These are phyloP conservation scores for Cyberlindnera xylosilytica DNA, from an alignment of 805 yeast genomes.

Conservation along the genomic window DNA sequence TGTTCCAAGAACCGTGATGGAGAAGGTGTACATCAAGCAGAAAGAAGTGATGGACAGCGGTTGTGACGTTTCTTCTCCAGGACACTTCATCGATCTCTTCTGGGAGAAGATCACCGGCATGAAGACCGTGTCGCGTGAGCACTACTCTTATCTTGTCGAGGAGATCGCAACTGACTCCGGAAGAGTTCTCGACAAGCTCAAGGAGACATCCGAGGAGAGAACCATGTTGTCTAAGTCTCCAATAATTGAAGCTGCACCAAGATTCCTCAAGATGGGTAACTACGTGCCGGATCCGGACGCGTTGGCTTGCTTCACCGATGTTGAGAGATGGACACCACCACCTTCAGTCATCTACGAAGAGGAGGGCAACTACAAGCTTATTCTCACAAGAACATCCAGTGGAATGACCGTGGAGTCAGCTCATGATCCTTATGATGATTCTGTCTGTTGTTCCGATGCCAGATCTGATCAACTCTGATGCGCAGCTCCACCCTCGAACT, in stretches of 20 bases:
- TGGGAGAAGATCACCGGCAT: conserved; percentile 12
- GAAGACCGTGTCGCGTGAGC: conserved; percentile 5
- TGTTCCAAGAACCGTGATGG: conserved; percentile 10
- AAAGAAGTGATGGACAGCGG: not conserved
- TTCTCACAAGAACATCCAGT: too few species aligned
- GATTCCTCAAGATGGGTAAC: conserved; percentile 4
- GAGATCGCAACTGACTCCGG: not conserved
- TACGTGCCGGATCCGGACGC: conserved; percentile 12
- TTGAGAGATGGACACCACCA: conserved; percentile 1
- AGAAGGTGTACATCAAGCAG: conserved; percentile 8
- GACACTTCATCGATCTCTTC: conserved; percentile 7
- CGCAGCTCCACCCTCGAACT: too few species aligned
- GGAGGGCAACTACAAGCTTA: too few species aligned
- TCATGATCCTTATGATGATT: too few species aligned
- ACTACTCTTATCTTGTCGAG: conserved; percentile 1
- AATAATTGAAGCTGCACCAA: not conserved
- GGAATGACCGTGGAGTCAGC: too few species aligned
- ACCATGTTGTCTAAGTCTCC: not conserved
- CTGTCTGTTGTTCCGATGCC: too few species aligned
- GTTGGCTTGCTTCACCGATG: conserved; percentile 7
- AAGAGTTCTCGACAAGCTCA: conserved; percentile 1
- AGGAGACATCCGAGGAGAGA: not conserved
- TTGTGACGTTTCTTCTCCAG: conserved; percentile 6
- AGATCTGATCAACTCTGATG: too few species aligned
- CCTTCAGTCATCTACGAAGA: not conserved